A percentile compares a stretch with the other conserved stretches of the same genome.
These are phyloP conservation scores for Trichocomaceae sp. DNA, from an alignment of 2,329 filamentous ascomycete genomes.

Conservation along the genomic window DNA sequence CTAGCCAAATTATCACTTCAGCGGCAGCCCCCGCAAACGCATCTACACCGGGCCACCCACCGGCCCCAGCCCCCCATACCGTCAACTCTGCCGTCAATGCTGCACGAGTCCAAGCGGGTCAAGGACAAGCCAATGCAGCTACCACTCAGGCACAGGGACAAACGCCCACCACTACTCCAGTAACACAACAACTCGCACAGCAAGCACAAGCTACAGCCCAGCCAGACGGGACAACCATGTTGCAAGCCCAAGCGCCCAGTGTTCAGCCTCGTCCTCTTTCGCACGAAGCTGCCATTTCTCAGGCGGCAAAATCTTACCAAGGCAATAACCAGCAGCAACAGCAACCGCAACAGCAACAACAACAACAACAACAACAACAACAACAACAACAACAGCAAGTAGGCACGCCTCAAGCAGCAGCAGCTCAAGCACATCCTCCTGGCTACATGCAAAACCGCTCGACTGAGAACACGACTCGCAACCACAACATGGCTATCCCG, in stretches of 20 bases:
- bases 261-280: conserved; percentile 38
- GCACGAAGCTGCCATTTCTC: conserved; percentile 41
- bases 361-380: conserved; percentile 19
- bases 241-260: conserved; percentile 25
- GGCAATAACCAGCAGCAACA: conserved; percentile 26
- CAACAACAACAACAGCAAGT: conserved; percentile 1
- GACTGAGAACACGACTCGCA: conserved; percentile 35
- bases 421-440: conserved; percentile 36
- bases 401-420: conserved; percentile 25
- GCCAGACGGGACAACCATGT: conserved; percentile 5
- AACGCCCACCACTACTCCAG: conserved; percentile 5
- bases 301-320: conserved; percentile 39
- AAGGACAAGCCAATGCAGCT: conserved; percentile 15
- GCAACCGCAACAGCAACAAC: conserved; percentile 1
- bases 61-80: conserved; percentile 39
- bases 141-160: conserved; percentile 21
- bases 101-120: conserved; percentile 32
- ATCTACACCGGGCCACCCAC: conserved; percentile 25
- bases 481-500: conserved; percentile 70
- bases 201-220: conserved; percentile 5
- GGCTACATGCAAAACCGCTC: conserved; percentile 37
- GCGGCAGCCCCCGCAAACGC: conserved; percentile 18
- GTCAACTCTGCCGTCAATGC: conserved; percentile 45
- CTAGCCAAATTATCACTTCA: not conserved
- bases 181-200: not conserved